phyloP scores from a whole-genome alignment of 345 rosid species.

The Eucalyptus melliodora region DNA sequence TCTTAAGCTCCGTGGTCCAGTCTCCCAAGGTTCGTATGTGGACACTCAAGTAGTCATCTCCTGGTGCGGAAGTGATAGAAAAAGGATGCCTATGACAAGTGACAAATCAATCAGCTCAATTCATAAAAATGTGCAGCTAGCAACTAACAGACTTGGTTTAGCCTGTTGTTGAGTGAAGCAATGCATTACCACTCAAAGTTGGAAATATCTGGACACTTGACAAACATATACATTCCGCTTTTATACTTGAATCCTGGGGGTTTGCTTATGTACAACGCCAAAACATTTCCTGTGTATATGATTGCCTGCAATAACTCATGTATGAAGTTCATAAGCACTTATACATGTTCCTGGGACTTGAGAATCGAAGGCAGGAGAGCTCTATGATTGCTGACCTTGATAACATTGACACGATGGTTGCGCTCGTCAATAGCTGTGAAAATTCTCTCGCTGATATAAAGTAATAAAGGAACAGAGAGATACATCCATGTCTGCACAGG shows the following conservation, averaged over 20 bases:
- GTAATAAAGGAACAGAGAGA: slow-evolving; percentile 32
- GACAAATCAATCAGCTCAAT: not conserved
- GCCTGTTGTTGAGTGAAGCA: no score
- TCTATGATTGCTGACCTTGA: slow-evolving; percentile 37
- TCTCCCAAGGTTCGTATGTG: slow-evolving; percentile 91
- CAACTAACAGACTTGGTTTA: not conserved
- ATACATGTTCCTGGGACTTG: not conserved
- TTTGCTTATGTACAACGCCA: slow-evolving; percentile 76
- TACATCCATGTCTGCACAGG: slow-evolving; percentile 91
- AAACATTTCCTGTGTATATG: slow-evolving; percentile 83
- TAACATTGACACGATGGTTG: slow-evolving; percentile 49
- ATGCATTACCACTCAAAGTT: slow-evolving; percentile 64
- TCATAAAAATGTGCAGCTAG: not conserved
- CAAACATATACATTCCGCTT: slow-evolving; percentile 95
- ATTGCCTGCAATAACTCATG: slow-evolving; percentile 45
- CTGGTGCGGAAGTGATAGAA: slow-evolving; percentile 92
- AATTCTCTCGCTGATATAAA: slow-evolving; percentile 54
- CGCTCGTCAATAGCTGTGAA: slow-evolving; percentile 35
- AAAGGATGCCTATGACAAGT: slow-evolving; percentile 74
- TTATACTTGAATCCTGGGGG: slow-evolving; percentile 73
- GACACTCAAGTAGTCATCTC: slow-evolving; percentile 74
- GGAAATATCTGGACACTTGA: slow-evolving; percentile 81
- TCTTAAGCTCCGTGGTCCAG: slow-evolving; percentile 77
- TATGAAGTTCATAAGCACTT: not conserved
- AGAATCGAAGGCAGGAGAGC: not conserved